Percentiles rank a stretch among this genome's conserved stretches.
These are phyloP conservation scores for Leccinum fibrillosum DNA, from an alignment of 768 basidiomycete genomes.

Conservation along the genomic window DNA sequence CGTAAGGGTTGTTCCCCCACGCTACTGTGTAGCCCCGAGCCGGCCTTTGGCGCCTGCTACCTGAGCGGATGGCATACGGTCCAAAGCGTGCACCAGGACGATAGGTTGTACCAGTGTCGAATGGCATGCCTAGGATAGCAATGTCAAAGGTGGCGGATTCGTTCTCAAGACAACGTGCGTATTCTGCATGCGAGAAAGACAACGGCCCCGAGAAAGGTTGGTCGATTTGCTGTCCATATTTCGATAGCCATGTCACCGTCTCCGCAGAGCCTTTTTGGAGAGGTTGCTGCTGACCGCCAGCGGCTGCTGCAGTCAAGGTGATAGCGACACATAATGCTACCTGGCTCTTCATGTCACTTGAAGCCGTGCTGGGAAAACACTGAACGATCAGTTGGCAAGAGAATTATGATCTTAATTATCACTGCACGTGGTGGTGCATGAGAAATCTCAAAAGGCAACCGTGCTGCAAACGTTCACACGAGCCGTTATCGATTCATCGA, in stretches of 20 bases:
- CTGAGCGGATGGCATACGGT: conserved; percentile 79
- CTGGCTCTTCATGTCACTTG: conserved; percentile 13
- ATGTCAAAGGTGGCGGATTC: conserved; percentile 42
- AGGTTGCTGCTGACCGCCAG: conserved; percentile 15
- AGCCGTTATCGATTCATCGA: background rate
- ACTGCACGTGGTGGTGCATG: background rate
- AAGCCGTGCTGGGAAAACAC: background rate
- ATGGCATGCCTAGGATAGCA: conserved; percentile 77
- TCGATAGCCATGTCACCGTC: conserved; percentile 55
- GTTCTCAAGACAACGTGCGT: conserved; percentile 32
- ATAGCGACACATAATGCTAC: background rate
- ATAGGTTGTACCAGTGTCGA: conserved; percentile 62
- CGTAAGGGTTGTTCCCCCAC: conserved; percentile 71
- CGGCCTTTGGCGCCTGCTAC: conserved; percentile 63
- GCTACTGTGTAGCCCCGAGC: conserved; percentile 63
- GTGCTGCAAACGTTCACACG: background rate
- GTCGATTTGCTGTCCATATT: conserved; percentile 75
- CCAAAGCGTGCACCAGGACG: conserved; percentile 80
- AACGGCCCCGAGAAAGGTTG: conserved; percentile 76
- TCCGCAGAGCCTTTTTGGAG: conserved; percentile 4
- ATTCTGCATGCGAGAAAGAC: conserved; percentile 81
- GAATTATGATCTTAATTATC: background rate
- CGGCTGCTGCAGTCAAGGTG: background rate
- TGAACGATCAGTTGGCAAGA: background rate
- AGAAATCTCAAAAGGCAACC: background rate